Evolutionary conservation across 2,329 filamentous ascomycete genomes (phyloP), one percentile per base, ranked within the genome.

Genomic region (Fusarium decemcellulare): DNA sequence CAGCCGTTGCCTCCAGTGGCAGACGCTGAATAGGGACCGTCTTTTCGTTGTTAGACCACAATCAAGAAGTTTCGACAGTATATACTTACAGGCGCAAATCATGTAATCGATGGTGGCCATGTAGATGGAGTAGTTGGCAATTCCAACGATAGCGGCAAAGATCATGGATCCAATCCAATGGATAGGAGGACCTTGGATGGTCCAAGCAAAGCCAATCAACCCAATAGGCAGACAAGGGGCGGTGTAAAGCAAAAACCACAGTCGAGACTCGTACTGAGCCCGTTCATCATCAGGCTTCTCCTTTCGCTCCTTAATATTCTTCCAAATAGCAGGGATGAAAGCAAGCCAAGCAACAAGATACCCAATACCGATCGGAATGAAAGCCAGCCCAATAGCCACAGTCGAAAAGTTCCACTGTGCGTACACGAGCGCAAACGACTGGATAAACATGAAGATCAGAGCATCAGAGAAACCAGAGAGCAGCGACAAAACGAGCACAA

Each of bases 61-160:
- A n/a, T n/a, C n/a, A n/a, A n/a, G n/a, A n/a, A n/a, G 5, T 0
- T 2, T 3, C 29, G 42, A 72, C 8, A 73, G 52, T 34, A 10
- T 34, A 34, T 34, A 57, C 72, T 68, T 48, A 73, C 72, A 75
- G 2, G 73, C 70, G 23, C 73, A 75, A 23, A 74, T 73, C 87
- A 93, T 93, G 80, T 94, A 94, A 78, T 94, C 90, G 68, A 93
- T 92, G 2, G 91, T 92, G 1, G 91, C 90, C 88, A 92, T 92
- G 80, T 93, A 93, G 61, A 93, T 92, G 36, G 87, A 82, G 40
- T 91, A 92, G 74, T 94, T 94, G 59, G 91, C 91, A 54, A 94
- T 90, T 23, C 91, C 92, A 53, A 94, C 89, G 46, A 92, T 81
- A 15, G 84, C 84, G 2, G 86, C 85, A 68, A 91, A 92, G 48